Base-by-base conservation (phyloP, 1,139 yeast species). In the Geotrichum klebahnii region DNA sequence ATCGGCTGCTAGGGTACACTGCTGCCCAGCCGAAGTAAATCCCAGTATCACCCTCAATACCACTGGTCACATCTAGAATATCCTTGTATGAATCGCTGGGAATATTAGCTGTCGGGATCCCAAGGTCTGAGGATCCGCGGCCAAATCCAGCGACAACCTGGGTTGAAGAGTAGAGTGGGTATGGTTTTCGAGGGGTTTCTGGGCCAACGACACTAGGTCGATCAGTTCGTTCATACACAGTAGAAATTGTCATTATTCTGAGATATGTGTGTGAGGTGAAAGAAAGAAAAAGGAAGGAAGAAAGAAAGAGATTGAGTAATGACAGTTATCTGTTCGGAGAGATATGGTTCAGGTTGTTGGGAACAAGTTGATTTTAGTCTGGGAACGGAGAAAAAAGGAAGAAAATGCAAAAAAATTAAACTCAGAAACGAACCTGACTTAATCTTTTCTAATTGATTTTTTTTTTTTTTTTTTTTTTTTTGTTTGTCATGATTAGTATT, bases 51-150 rank as follows among this genome's bases (percentile, higher is more conserved):
- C 49, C 54, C n/a, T 42, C 46, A 2, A 16, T 19, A 4, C 37
- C 42, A 8, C 28, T 24, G 28, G 50, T 46, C 37, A 84, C 69
- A 2, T 66, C 54, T 33, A 74, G 69, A 8, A 77, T 67, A n/a
- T 59, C 53, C n/a, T 76, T 72, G 22, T 77, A 66, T 19, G 75
- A 74, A 12, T 75, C 77, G 9, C 87, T 76, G 0, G 90, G 88
- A 22, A 90, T 79, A 62, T 92, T 92, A 16, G 97, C 98, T 0
- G 98, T 92, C 2, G 98, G 98, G 50, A 89, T 85, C 0, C 97
- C 97, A 44, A 94, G 74, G 60, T 89, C 96, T 0, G 94, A 69
- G 0, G 96, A 87, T 0, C 99, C 99, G 53, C 99, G 77, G 3
- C 98, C 99, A 68, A 87, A 92, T 0, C 99, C 98, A 38, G 92